These are phyloP conservation scores for Colletotrichum tanaceti DNA, from an alignment of 2,329 filamentous ascomycete species.

Conservation along the genomic window DNA sequence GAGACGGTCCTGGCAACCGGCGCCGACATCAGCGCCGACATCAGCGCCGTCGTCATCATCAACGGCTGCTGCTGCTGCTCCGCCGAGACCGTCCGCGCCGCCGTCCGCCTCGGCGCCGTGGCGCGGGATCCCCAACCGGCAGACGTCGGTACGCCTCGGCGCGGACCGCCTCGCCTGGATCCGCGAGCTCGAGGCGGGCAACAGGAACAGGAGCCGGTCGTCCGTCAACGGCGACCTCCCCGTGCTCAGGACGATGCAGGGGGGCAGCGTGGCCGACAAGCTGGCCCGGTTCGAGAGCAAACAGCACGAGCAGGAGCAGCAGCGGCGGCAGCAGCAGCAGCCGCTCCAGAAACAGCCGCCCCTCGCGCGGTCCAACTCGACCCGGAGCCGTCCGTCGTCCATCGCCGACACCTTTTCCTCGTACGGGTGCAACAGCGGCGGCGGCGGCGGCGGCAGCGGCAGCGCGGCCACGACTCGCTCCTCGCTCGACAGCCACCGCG, in stretches of 20 bases:
- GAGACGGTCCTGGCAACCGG: conserved; percentile 31
- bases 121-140: conserved; percentile 4
- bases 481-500: conserved; percentile 31
- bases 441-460: not conserved
- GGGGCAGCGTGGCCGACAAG: conserved; percentile 35
- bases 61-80: not conserved
- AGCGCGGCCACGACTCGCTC: conserved; percentile 23
- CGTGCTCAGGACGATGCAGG: conserved; percentile 31
- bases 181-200: conserved; percentile 29
- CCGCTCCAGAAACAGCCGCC: not conserved
- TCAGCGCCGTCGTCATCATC: no score
- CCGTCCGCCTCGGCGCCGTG: conserved; percentile 31
- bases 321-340: conserved; percentile 2
- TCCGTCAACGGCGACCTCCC: conserved; percentile 26
- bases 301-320: conserved; percentile 18
- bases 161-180: conserved; percentile 36
- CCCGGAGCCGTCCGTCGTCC: conserved; percentile 24
- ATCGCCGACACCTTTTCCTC: conserved; percentile 35
- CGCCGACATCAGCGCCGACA: conserved; percentile 14
- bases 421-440: no score
- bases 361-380: conserved; percentile 29
- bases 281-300: conserved; percentile 31
- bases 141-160: conserved; percentile 14
- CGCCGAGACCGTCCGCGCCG: conserved; percentile 11
- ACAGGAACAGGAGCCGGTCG: conserved; percentile 15